Percentiles rank a stretch among this genome's conserved stretches.
Conservation (phyloP, 2,329 filamentous ascomycete genomes). For the Pleomassaria siparia region DNA sequence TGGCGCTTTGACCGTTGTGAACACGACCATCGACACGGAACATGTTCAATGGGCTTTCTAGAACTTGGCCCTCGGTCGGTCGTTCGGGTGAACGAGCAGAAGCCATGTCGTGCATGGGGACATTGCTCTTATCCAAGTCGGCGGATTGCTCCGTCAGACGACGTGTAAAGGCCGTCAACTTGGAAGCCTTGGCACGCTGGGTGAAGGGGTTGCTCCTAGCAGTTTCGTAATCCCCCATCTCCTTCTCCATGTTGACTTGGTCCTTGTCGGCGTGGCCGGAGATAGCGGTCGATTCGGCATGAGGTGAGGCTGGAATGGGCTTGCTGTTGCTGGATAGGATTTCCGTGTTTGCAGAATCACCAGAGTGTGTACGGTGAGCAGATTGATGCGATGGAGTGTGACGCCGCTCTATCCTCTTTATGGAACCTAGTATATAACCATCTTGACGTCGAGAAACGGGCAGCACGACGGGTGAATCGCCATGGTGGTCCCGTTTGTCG, state of each 20-base stretch:
- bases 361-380: constrained; percentile 3
- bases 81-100: not conserved
- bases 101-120: not conserved
- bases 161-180: constrained; percentile 26
- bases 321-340: constrained; percentile 47
- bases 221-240: constrained; percentile 27
- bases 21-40: not conserved
- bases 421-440: not conserved
- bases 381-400: constrained; percentile 10
- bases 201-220: constrained; percentile 33
- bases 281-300: constrained; percentile 42
- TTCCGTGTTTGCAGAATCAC: constrained; percentile 14
- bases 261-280: constrained; percentile 38
- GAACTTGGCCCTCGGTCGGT: not conserved
- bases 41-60: not conserved
- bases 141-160: constrained; percentile 24
- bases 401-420: not conserved
- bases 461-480: not conserved
- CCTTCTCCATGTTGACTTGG: constrained; percentile 32
- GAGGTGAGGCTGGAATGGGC: constrained; percentile 45
- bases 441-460: not conserved
- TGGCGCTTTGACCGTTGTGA: not conserved
- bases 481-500: not conserved
- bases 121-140: not conserved
- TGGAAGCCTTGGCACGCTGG: not conserved